Conservation (phyloP, 352 stramenopile species). For the Globisporangium lucens region DNA sequence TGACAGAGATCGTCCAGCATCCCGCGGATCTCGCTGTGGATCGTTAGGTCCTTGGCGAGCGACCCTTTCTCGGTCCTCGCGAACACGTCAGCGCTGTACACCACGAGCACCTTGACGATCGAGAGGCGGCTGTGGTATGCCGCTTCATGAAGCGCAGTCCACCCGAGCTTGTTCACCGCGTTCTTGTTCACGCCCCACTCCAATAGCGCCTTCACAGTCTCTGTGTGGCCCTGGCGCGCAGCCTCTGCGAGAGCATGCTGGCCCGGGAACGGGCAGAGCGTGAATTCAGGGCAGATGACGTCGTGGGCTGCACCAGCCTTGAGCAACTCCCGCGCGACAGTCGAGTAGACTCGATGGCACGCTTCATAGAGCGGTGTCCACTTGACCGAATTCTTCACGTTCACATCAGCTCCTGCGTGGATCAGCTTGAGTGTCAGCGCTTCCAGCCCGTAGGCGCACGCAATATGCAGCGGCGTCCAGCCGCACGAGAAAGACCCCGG, state of each 20-base stretch:
- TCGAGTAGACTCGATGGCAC: conserved; percentile 67
- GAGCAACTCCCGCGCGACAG: conserved; percentile 59
- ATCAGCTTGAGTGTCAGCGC: conserved; percentile 73
- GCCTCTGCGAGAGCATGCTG: conserved; percentile 67
- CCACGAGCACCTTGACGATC: conserved; percentile 73
- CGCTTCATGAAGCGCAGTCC: conserved; percentile 77
- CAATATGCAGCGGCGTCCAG: conserved; percentile 78
- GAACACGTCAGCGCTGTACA: conserved; percentile 73
- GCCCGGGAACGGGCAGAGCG: conserved; percentile 69
- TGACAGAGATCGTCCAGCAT: conserved; percentile 75
- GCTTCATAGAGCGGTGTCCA: conserved; percentile 79
- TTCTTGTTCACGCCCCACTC: conserved; percentile 84
- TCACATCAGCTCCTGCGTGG: conserved; percentile 59
- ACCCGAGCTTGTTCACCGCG: conserved; percentile 64
- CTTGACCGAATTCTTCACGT: conserved; percentile 62
- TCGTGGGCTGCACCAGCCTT: conserved; percentile 60
- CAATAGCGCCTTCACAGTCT: conserved; percentile 68
- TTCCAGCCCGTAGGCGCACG: conserved; percentile 74
- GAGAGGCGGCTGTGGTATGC: conserved; percentile 74
- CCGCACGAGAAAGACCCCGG: conserved; percentile 74
- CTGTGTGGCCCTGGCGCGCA: conserved; percentile 55
- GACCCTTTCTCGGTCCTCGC: conserved; percentile 65
- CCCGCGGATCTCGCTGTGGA: conserved; percentile 69
- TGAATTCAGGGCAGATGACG: conserved; percentile 74
- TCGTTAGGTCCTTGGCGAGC: conserved; percentile 67